phyloP scores from a whole-genome alignment of 495 filamentous ascomycete genomes.

The Haplographium delicatum region DNA sequence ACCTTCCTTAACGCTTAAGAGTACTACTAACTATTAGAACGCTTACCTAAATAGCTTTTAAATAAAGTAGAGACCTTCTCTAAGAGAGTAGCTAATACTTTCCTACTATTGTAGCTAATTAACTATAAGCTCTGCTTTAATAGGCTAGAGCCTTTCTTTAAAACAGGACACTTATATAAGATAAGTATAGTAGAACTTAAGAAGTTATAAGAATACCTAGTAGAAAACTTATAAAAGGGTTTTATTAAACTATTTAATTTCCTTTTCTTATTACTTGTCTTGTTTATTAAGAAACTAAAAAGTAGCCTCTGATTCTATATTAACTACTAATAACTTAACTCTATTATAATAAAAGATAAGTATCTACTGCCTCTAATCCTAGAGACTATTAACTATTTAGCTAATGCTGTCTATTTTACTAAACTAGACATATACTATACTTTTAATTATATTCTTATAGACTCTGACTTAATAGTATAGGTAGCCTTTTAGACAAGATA shows the following conservation, averaged over 20 bases:
- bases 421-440: constrained; percentile 39
- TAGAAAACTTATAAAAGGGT: constrained; percentile 10
- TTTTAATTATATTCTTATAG: constrained; percentile 35
- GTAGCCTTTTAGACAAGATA: constrained; percentile 30
- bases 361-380: constrained; percentile 42
- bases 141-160: too few species aligned
- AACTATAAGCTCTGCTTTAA: too few species aligned
- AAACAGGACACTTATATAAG: too few species aligned
- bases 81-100: too few species aligned
- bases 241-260: constrained; percentile 16
- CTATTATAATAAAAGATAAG: constrained; percentile 35
- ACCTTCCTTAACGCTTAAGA: too few species aligned
- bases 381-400: constrained; percentile 31
- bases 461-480: constrained; percentile 27
- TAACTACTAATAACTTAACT: constrained; percentile 40
- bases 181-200: too few species aligned
- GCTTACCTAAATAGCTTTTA: too few species aligned
- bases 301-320: constrained; percentile 40
- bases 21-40: too few species aligned
- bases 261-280: constrained; percentile 24
- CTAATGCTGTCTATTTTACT: constrained; percentile 32
- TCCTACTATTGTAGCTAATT: too few species aligned
- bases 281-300: constrained; percentile 33
- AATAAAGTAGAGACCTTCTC: too few species aligned
- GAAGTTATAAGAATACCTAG: constrained; percentile 11